Base-by-base conservation (phyloP, 2,329 filamentous ascomycete genomes). In the Pezicula radicicola region DNA sequence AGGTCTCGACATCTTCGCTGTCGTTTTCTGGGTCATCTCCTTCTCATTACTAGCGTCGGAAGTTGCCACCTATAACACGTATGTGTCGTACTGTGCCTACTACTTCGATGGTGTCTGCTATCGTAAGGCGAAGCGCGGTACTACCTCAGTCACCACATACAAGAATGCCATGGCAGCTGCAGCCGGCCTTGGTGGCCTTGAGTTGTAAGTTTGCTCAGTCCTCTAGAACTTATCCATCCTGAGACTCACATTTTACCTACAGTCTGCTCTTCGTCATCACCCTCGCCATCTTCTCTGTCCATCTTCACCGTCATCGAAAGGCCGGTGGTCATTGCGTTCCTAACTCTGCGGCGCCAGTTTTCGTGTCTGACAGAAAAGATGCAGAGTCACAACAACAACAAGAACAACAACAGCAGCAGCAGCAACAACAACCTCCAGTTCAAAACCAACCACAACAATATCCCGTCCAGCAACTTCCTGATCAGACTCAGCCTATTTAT, bases 11-110 rank as follows among this genome's bases (percentile, higher is more conserved):
- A 71, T 77, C 18, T 71, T 77, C 51, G 71, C 78, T 28, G 62
- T 77, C 49, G 53, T 83, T 50, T 76, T 83, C 63, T 84, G 79
- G 80, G 66, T 79, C 35, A 54, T 59, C 41, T 59, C 55, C 1
- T 58, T 60, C 45, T 48, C 57, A 2, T 37, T 56, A 15, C 30
- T 55, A 9, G 60, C 58, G 3, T 56, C 44, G 2, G 55, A 58
- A 46, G 52, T 57, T 6, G 52, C 55, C 2, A 15, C 13, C 9
- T 28, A 28, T 2, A 16, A 27, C 42, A 13, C 37, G 5, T 10
- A n/a, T 10, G 1, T 19, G 4, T 27, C 19, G 5, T 27, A 27
- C 25, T 45, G n/a, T 12, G 21, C 19, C 42, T 27, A 27, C 8
- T 56, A 55, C 39, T 54, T 43, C 16, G 48, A 50, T 21, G 49